phyloP scores from a whole-genome alignment of 2,329 filamentous ascomycete species.

The Huntiella savannae region DNA sequence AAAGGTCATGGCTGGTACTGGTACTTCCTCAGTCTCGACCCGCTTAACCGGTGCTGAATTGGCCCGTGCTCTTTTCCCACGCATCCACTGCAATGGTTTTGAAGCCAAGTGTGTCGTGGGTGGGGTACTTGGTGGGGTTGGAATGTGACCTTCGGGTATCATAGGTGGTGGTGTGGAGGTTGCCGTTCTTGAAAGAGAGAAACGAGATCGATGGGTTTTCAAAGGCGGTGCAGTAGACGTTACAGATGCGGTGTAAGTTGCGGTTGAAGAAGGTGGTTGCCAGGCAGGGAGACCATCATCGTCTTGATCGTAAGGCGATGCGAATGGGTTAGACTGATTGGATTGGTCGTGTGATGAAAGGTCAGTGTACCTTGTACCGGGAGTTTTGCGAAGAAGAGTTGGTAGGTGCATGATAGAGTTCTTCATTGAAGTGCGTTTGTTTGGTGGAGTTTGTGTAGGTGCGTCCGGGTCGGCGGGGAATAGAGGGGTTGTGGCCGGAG shows the following conservation, averaged over 20 bases:
- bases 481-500: too few species aligned
- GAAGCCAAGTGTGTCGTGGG: not conserved
- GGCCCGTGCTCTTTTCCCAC: slow-evolving; percentile 1
- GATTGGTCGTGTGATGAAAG: too few species aligned
- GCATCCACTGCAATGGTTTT: slow-evolving; percentile 2
- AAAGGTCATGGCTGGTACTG: not conserved
- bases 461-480: too few species aligned
- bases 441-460: too few species aligned
- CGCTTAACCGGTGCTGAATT: slow-evolving; percentile 6
- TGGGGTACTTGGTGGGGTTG: not conserved
- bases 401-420: too few species aligned
- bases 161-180: not conserved
- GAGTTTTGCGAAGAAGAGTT: too few species aligned
- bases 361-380: too few species aligned
- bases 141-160: not conserved
- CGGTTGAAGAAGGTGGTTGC: not conserved
- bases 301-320: too few species aligned
- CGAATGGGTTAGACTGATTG: too few species aligned
- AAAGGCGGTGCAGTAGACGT: not conserved
- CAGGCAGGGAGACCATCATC: not conserved
- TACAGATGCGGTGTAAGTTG: not conserved
- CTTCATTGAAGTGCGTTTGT: too few species aligned
- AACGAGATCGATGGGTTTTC: not conserved
- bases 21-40: not conserved
- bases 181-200: not conserved